Base-by-base conservation (phyloP, 2,329 filamentous ascomycete species). In the Penicillium sp. region DNA sequence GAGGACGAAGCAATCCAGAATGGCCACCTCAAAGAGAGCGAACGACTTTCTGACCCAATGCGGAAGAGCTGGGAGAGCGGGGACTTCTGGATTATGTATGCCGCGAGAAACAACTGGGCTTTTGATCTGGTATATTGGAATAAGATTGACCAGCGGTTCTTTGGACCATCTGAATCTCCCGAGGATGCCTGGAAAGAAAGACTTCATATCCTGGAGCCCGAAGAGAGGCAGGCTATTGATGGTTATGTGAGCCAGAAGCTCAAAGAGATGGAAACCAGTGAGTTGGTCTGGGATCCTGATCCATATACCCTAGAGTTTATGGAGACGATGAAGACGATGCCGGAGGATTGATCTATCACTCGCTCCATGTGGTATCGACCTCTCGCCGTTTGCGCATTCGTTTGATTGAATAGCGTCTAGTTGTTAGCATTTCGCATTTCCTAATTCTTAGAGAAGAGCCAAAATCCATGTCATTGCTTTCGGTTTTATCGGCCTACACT, bases 51-150 rank as follows among this genome's bases (percentile, higher is more conserved):
- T 22, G 22, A 14, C 24, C 39, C 1, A 5, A 57, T 57, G 55
- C 39, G 27, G 5, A 5, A 34, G 14, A 55, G 55, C 14, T 55
- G 55, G 55, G 14, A 52, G 14, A 47, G 18, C n/a, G 51, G 55
- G 8, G 43, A 50, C n/a, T 57, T 52, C 14, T 57, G 55, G 52
- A 27, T 52, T n/a, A 48, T 48, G n/a, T 57, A 57, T 36, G 55
- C 51, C 9, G 50, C 47, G 5, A 46, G 32, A 38, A 38, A 57
- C 4, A 57, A 45, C 24, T 54, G 50, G 42, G 55, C 50, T 4
- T 57, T 57, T 34, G 55, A 57, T 10, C 38, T 31, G 6, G 40
- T 55, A 6, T 55, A 48, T 24, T 49, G 47, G 47, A 5, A 49
- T 27, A 49, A 49, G 14, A 49, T 43, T 13, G 47, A 49, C 8